Evolutionary conservation across 1,284 basidiomycete species (phyloP), one percentile per base, ranked within the genome.

Genomic region (Rhizoctonia solani): DNA sequence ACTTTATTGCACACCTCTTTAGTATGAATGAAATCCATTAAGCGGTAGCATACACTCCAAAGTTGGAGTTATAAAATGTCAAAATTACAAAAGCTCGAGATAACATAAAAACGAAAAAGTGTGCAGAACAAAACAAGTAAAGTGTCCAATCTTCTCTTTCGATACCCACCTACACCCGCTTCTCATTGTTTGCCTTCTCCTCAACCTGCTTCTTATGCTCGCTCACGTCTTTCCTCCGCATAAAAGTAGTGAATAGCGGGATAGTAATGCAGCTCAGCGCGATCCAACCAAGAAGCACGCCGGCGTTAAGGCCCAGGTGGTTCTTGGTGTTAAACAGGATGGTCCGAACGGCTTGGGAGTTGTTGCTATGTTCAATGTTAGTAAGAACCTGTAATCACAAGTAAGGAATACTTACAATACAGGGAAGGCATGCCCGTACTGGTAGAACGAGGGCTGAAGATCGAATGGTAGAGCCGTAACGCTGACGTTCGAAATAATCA

Each of bases 321-420:
- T 79, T 79, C 66, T 78, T 76, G 6, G 81, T 83, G 72, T 82
- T 72, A 77, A 84, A 83, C 69, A 83, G 77, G 73, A 84, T 79
- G 23, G 80, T 80, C 19, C 81, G 77, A 25, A 63, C 34, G 19
- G 59, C 59, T 42, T 63, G 59, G 1, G 37, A 27, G 34, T 52
- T 63, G n/a, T 63, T 63, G 27, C 59, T 63, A 34, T 11, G n/a
- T 37, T 23, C 29, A 9, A 34, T 29, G 32, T 39, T 16, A 39
- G 37, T 39, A 13, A 9, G 19, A n/a, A 34, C 13, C 25, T 11
- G 19, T 37, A 63, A 34, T 16, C 37, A 8, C 32, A 19, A 29
- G 30, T 8, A 23, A 34, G 21, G 21, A 5, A 9, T 4, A 63
- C 67, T 50, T 49, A 68, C 67, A 76, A 77, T 73, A 79, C 77